These are phyloP conservation scores for Alternaria ethzedia DNA, from an alignment of 2,329 filamentous ascomycete species.

Conservation along the genomic window DNA sequence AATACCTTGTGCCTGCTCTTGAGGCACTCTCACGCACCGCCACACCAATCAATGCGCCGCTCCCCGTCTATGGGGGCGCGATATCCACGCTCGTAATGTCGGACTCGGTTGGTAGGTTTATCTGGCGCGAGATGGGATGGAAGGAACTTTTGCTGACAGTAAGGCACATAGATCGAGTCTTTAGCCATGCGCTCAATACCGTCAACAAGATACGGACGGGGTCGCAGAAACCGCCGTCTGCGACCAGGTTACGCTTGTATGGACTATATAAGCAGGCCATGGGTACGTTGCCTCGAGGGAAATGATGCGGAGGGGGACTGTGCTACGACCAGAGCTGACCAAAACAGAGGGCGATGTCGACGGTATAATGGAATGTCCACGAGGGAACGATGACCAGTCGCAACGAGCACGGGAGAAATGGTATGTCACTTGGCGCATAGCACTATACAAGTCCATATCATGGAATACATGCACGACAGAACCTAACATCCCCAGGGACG, in stretches of 20 bases:
- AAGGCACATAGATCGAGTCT: constrained; percentile 79
- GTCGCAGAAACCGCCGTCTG: constrained; percentile 82
- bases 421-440: constrained; percentile 61
- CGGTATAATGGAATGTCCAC: constrained; percentile 86
- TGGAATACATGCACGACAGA: neutral
- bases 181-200: constrained; percentile 97
- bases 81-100: constrained; percentile 42
- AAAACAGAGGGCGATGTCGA: constrained; percentile 85
- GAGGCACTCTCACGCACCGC: neutral
- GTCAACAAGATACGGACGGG: constrained; percentile 98
- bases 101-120: constrained; percentile 50
- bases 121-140: neutral
- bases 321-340: constrained; percentile 16
- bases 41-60: constrained; percentile 18
- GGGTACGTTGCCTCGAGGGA: constrained; percentile 56
- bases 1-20: neutral
- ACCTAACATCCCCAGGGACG: constrained; percentile 66
- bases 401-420: constrained; percentile 71
- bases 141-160: neutral
- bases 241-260: constrained; percentile 89
- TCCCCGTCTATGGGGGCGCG: constrained; percentile 22
- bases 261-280: constrained; percentile 98
- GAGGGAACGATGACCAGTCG: constrained; percentile 57
- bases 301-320: neutral
- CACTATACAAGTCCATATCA: neutral